These are phyloP conservation scores for Pichia exigua DNA, from an alignment of 805 yeast species.

Conservation along the genomic window DNA sequence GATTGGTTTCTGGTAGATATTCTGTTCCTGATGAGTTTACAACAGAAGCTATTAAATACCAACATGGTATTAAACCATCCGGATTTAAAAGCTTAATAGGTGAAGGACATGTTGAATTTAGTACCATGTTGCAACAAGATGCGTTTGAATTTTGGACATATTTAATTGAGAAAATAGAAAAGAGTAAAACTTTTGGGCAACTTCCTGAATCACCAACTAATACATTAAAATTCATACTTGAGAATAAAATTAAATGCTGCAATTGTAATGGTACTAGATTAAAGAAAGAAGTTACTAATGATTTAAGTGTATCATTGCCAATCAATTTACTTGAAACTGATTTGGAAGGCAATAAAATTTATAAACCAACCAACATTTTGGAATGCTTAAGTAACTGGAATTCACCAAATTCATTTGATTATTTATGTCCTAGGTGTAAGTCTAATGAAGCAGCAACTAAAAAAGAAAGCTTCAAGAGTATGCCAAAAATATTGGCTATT, in stretches of 20 bases:
- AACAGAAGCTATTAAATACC: slow-evolving; percentile 43
- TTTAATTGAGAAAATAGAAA: slow-evolving; percentile 56
- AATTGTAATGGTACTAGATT: slow-evolving; percentile 57
- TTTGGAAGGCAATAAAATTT: slow-evolving; percentile 39
- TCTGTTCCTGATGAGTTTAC: slow-evolving; percentile 46
- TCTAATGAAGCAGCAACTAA: slow-evolving; percentile 31
- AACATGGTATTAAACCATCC: slow-evolving; percentile 69
- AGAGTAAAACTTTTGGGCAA: slow-evolving; percentile 27
- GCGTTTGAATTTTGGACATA: slow-evolving; percentile 82
- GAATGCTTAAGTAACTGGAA: slow-evolving; percentile 41
- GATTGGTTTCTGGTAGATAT: slow-evolving; percentile 66
- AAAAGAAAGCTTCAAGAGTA: slow-evolving; percentile 45
- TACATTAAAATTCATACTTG: slow-evolving; percentile 55
- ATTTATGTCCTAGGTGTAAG: slow-evolving; percentile 51
- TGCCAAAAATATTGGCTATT: slow-evolving; percentile 63
- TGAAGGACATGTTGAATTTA: slow-evolving; percentile 70
- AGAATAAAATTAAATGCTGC: slow-evolving; percentile 52
- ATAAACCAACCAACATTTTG: slow-evolving; percentile 40
- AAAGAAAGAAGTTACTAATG: slow-evolving; percentile 49
- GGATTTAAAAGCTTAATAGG: slow-evolving; percentile 75
- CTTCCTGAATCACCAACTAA: slow-evolving; percentile 39
- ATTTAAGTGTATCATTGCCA: slow-evolving; percentile 51
- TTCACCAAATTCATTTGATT: slow-evolving; percentile 51
- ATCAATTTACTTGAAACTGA: slow-evolving; percentile 32
- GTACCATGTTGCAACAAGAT: slow-evolving; percentile 88